These are phyloP conservation scores for Yamadazyma oceani DNA, from an alignment of 1,139 yeast genomes.

Conservation along the genomic window DNA sequence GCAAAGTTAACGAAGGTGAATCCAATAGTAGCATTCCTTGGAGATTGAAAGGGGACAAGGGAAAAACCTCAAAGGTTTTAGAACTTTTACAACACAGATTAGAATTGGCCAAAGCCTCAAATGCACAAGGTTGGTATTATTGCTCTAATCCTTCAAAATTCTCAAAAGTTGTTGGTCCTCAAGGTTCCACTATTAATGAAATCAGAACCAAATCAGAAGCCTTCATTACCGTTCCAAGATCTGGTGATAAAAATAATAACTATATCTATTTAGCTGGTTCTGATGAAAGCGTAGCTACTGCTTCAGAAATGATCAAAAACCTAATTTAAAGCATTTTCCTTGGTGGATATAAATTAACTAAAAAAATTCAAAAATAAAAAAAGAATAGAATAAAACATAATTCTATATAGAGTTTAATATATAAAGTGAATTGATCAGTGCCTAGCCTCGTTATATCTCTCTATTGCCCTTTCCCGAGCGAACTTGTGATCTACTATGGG, in stretches of 20 bases:
- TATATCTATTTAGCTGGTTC: conserved; percentile 35
- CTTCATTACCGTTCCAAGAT: conserved; percentile 64
- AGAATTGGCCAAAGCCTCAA: conserved; percentile 34
- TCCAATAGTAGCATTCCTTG: conserved; percentile 51
- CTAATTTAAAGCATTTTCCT: conserved; percentile 5
- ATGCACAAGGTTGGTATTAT: conserved; percentile 40
- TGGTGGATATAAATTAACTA: too few relatives aligned
- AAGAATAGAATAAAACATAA: neutral
- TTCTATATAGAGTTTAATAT: conserved; percentile 11
- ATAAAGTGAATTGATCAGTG: neutral
- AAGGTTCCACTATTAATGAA: conserved; percentile 65
- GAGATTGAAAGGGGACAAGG: conserved; percentile 57
- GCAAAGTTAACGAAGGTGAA: conserved; percentile 16
- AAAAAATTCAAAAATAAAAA: too few relatives aligned
- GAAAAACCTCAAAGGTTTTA: conserved; percentile 39
- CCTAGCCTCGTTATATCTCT: conserved; percentile 35
- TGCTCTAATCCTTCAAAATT: conserved; percentile 34
- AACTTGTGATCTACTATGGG: conserved; percentile 42
- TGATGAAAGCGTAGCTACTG: conserved; percentile 29
- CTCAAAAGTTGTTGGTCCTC: conserved; percentile 72
- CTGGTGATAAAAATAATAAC: conserved; percentile 41
- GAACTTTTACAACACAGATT: conserved; percentile 35
- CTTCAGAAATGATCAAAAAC: conserved; percentile 27
- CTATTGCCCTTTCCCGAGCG: conserved; percentile 38
- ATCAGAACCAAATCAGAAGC: conserved; percentile 62